A percentile compares a stretch with the other conserved stretches of the same genome.
These are phyloP conservation scores for Favolaschia claudopus DNA, from an alignment of 768 basidiomycete genomes.

Conservation along the genomic window DNA sequence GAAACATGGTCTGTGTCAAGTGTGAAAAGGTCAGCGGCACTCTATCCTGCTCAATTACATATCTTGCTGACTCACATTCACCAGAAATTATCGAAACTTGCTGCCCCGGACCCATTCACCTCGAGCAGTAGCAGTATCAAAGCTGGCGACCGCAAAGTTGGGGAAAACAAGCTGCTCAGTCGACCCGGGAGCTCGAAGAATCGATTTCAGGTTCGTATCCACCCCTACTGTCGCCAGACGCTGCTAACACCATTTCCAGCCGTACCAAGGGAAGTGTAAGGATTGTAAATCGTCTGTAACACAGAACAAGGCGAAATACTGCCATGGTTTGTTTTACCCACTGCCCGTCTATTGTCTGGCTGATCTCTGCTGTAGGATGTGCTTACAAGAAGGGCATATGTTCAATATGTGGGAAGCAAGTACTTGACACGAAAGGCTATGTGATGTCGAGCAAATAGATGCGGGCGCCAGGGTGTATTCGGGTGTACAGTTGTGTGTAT, in stretches of 20 bases:
- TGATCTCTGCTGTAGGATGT: constrained; percentile 60
- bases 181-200: constrained; percentile 78
- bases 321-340: constrained; percentile 69
- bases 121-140: constrained; percentile 78
- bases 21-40: constrained; percentile 68
- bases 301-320: constrained; percentile 89
- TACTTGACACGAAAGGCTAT: constrained; percentile 84
- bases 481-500: constrained; percentile 22
- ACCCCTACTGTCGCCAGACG: constrained; percentile 7
- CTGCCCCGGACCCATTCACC: constrained; percentile 88
- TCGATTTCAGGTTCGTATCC: constrained; percentile 71
- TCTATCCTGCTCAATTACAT: constrained; percentile 23
- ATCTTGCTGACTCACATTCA: constrained; percentile 23
- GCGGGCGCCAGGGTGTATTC: background rate
- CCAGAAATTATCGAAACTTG: constrained; percentile 91
- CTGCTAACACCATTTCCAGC: constrained; percentile 50
- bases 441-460: constrained; percentile 82
- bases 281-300: constrained; percentile 86
- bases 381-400: constrained; percentile 89
- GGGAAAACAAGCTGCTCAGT: constrained; percentile 83
- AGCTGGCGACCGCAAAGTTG: constrained; percentile 80
- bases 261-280: constrained; percentile 87
- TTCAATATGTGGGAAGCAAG: constrained; percentile 87
- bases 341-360: constrained; percentile 17
- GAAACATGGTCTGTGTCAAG: constrained; percentile 85